Conservation (phyloP, 305 asterid species). For the Rubia peregrina region DNA sequence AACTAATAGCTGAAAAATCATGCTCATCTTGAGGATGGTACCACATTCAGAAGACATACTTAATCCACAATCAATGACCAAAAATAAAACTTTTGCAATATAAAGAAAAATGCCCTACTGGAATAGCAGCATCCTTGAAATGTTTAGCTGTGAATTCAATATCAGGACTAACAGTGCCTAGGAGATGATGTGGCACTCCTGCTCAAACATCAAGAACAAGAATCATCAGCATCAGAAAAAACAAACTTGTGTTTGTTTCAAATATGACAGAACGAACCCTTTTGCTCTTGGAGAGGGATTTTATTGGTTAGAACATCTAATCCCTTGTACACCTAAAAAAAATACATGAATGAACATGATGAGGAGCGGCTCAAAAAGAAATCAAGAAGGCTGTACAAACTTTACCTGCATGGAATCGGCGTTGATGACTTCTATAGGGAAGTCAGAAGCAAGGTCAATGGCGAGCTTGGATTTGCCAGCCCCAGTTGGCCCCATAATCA, state of each 20-base stretch:
- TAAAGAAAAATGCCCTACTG: constrained; percentile 34
- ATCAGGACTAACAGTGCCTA: constrained; percentile 66
- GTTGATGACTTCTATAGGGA: constrained; percentile 75
- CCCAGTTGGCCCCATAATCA: constrained; percentile 86
- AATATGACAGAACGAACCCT: constrained; percentile 38
- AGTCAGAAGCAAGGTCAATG: constrained; percentile 67
- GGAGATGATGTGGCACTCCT: constrained; percentile 86
- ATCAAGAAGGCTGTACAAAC: not conserved
- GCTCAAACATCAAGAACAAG: constrained; percentile 20
- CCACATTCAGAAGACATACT: not conserved
- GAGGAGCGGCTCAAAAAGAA: not conserved
- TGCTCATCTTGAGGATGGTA: not conserved
- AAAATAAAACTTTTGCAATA: not conserved
- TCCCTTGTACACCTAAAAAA: constrained; percentile 59
- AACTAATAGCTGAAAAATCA: not conserved
- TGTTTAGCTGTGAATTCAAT: constrained; percentile 76
- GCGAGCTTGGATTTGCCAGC: constrained; percentile 89
- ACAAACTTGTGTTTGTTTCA: not conserved
- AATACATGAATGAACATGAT: not conserved
- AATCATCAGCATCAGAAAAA: constrained; percentile 7
- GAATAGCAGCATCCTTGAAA: constrained; percentile 66
- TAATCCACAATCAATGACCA: not conserved
- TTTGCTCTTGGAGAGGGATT: constrained; percentile 61
- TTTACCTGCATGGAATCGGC: constrained; percentile 94
- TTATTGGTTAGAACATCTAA: constrained; percentile 86